Evolutionary conservation across 164 flowering plant species (phyloP), one percentile per base, ranked within the genome.

Genomic region (Kalanchoe fedtschenkoi): DNA sequence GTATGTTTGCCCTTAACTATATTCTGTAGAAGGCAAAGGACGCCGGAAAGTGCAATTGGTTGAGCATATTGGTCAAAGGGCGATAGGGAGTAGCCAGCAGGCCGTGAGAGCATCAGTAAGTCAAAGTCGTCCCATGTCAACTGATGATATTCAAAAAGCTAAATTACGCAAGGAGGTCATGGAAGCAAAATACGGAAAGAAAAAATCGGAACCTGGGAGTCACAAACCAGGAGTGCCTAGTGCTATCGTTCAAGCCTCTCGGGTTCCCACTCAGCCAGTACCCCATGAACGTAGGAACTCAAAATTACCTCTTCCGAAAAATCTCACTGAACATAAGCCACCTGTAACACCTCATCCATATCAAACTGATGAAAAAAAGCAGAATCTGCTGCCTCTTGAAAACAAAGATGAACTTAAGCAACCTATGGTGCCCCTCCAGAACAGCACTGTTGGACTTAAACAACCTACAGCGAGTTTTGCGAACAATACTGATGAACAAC

Each of bases 91-190:
- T 70, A 79, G 74, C 69, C 62, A 60, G 10, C 96, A 78, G 76
- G 75, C 68, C 28, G 29, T 74, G 19, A 87, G 75, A 76, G 68
- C 78, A 1, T 41, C 82, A 71, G 66, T 73, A 28, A 80, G 68
- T 68, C 88, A 81, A 69, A 75, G 85, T 53, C 96, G 97, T 30
- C 99, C 99, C 30, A 81, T 95, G 79, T 88, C 99, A 33, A 84
- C 93, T 38, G 99, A 95, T 77, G 99, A 95, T 70, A 95, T 95
- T 55, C 92, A 91, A 62, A 95, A 95, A 68, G 99, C 99, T 54
- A 95, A 95, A 74, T 69, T 87, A 90, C 93, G 96, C 24, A 97
- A 93, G 21, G 75, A 67, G 10, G 84, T 78, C 74, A 78, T 85
- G 97, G 87, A 86, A 74, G 79, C 75, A 75, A 91, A 91, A 70